Evolutionary conservation across 768 basidiomycete species (phyloP).

Genomic region (Galerina marginata): DNA sequence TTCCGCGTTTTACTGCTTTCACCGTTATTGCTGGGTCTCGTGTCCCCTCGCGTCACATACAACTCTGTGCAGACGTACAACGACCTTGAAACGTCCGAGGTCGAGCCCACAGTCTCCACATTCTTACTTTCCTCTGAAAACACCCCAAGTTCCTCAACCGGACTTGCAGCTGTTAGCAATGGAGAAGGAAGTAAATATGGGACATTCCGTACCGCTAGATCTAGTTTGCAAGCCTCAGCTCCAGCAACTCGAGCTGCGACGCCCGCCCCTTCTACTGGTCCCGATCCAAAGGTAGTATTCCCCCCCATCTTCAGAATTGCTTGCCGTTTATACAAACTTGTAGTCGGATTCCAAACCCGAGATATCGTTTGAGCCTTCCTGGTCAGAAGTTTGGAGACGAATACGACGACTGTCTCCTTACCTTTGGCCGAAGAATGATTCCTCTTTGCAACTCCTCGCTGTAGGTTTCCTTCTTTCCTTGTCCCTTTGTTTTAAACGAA

Average conservation of each 20-base stretch:
- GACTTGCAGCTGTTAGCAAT: slow-evolving; percentile 50
- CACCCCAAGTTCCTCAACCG: slow-evolving; percentile 50
- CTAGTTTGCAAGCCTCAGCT: slow-evolving; percentile 54
- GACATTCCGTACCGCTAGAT: slow-evolving; percentile 64
- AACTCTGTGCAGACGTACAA: slow-evolving; percentile 51
- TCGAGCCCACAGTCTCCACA: slow-evolving; percentile 48
- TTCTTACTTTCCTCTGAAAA: slow-evolving; percentile 60
- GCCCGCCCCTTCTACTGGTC: slow-evolving; percentile 46
- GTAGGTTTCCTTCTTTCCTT: slow-evolving; percentile 40
- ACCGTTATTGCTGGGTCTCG: slow-evolving; percentile 63
- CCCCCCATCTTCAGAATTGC: not conserved
- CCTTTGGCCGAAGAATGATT: slow-evolving; percentile 80
- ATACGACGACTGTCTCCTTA: slow-evolving; percentile 74
- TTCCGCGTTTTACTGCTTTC: slow-evolving; percentile 69
- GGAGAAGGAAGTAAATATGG: slow-evolving; percentile 70
- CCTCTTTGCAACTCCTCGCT: slow-evolving; percentile 71
- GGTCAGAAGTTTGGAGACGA: slow-evolving; percentile 70
- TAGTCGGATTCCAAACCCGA: slow-evolving; percentile 53
- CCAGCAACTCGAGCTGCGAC: slow-evolving; percentile 61
- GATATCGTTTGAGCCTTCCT: slow-evolving; percentile 66
- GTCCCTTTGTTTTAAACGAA: not conserved
- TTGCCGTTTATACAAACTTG: slow-evolving; percentile 10
- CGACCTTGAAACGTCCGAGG: slow-evolving; percentile 41
- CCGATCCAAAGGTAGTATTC: slow-evolving; percentile 44
- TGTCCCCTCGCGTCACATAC: slow-evolving; percentile 70